Conservation (phyloP, 2,329 filamentous ascomycete genomes). For the Nemania diffusa region DNA sequence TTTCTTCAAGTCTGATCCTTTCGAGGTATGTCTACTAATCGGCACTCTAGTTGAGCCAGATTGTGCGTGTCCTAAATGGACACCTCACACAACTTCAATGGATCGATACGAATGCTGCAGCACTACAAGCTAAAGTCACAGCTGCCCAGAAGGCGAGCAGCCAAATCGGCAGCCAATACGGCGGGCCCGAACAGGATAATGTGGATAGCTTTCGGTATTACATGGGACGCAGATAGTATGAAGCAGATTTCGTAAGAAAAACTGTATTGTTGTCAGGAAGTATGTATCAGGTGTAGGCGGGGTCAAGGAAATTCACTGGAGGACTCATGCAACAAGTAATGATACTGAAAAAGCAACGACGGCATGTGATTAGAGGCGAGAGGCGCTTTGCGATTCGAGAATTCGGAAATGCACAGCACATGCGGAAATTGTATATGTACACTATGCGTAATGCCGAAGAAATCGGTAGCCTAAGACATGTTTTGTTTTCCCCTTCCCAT, state of each 20-base stretch:
- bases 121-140: conserved; percentile 83
- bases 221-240: conserved; percentile 67
- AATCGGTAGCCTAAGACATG: conserved; percentile 35
- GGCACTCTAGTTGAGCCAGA: conserved; percentile 79
- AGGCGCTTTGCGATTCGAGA: conserved; percentile 37
- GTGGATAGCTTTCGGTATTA: conserved; percentile 91
- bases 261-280: background rate
- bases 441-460: conserved; percentile 41
- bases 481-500: conserved; percentile 19
- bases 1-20: conserved; percentile 15
- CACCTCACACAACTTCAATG: conserved; percentile 92
- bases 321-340: conserved; percentile 4
- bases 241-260: background rate
- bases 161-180: conserved; percentile 66
- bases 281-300: conserved; percentile 21
- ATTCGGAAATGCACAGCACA: conserved; percentile 33
- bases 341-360: conserved; percentile 29
- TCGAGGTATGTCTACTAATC: conserved; percentile 38
- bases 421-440: conserved; percentile 44
- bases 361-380: conserved; percentile 34
- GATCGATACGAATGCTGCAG: conserved; percentile 87
- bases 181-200: conserved; percentile 72
- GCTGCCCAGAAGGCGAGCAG: conserved; percentile 83
- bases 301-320: conserved; percentile 11
- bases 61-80: conserved; percentile 92